Percentiles rank a stretch among this genome's conserved stretches.
Conservation (phyloP, 2,329 filamentous ascomycete species). For the Fusarium domesticum region DNA sequence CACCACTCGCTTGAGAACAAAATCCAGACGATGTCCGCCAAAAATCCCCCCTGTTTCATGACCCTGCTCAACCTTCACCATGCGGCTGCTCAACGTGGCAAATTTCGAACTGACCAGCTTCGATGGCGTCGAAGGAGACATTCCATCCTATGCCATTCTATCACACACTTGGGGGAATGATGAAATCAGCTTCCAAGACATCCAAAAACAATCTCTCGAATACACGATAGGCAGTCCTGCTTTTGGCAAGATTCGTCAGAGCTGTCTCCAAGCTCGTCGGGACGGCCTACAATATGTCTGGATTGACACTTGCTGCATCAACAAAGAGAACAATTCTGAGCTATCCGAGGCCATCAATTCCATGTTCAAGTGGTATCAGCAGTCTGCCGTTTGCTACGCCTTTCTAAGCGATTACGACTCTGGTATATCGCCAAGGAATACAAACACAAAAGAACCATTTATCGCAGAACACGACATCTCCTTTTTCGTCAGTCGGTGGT, state of each 20-base stretch:
- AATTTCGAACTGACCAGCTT: conserved; percentile 24
- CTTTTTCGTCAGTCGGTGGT: conserved; percentile 23
- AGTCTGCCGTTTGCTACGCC: conserved; percentile 26
- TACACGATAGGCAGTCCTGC: neutral
- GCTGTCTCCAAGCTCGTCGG: conserved; percentile 12
- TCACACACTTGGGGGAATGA: conserved; percentile 36
- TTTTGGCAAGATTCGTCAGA: conserved; percentile 21
- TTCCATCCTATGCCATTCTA: conserved; percentile 34
- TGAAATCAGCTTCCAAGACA: conserved; percentile 32
- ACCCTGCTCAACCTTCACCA: conserved; percentile 3
- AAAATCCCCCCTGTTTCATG: no score
- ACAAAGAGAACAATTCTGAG: conserved; percentile 28
- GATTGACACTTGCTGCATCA: conserved; percentile 33
- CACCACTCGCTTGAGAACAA: no score
- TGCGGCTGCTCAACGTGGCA: conserved; percentile 30
- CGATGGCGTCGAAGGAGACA: conserved; percentile 10
- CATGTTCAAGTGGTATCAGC: conserved; percentile 30
- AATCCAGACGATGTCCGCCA: no score
- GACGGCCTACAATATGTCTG: conserved; percentile 20
- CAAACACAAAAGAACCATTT: neutral
- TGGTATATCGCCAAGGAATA: neutral
- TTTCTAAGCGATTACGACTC: conserved; percentile 22
- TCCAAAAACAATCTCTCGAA: conserved; percentile 3
- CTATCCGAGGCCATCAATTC: conserved; percentile 30
- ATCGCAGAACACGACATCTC: neutral